Base-by-base conservation (phyloP, 2,329 filamentous ascomycete genomes). In the Arthrobotrys sinensis region DNA sequence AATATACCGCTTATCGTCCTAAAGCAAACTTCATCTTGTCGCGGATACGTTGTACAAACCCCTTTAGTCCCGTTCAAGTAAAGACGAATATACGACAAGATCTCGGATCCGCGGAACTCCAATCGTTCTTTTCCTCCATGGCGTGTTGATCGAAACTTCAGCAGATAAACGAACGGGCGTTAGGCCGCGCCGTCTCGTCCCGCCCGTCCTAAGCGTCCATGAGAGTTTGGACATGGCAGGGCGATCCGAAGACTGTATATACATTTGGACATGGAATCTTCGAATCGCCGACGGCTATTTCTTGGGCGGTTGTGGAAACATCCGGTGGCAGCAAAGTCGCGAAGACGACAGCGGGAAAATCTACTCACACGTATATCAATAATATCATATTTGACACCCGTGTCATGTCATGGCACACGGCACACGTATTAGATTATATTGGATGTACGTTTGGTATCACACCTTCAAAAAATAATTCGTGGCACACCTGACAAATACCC, bases 401-500 rank as follows among this genome's bases (percentile, higher is more conserved):
- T 12, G 48, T 45, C 40, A 2, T 14, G 40, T 16, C 10, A 38
- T 38, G 52, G 32, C n/a, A 38, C 52, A 57, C 52, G 52, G 52
- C 52, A 57, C 32, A 57, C 6, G 24, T 34, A 34, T 24, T 36
- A 34, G 19, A 28, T 28, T 28, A 32, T 53, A 32, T 38, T 28
- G 11, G 21, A 34, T 34, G 3, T 34, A 24, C 52, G 28, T 32
- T 28, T 28, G 34, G 16, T 16, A 57, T 57, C 52, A 57, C 52
- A 28, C 50, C 11, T 28, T 24, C 52, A 14, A 16, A 45, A 38
- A 38, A 38, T 32, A 53, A 34, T 24, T 11, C 1, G 16, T 57
- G n/a, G 32, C 7, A 16, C 50, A 38, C 12, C 12, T 57, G 52
- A 38, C 28, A 57, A 57, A 57, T 57, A 34, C 21, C 52, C 32